These are phyloP conservation scores for Petrea volubilis DNA, from an alignment of 257 asterid species.

Conservation along the genomic window DNA sequence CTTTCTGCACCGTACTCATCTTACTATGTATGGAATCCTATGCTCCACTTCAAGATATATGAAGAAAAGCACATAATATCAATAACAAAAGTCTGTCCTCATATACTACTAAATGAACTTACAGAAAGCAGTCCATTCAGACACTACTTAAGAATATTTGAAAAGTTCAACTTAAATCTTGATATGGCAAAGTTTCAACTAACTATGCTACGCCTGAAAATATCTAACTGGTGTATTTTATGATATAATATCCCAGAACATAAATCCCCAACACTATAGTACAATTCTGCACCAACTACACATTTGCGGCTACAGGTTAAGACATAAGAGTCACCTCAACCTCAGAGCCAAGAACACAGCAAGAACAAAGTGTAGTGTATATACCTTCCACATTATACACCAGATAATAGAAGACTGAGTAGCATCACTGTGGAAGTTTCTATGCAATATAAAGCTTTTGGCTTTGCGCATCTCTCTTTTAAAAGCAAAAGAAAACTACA, in stretches of 20 bases:
- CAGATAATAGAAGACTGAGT: background rate
- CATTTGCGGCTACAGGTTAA: background rate
- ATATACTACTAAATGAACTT: background rate
- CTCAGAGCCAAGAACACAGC: background rate
- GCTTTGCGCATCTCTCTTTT: background rate
- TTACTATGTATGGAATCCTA: no score
- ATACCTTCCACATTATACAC: background rate
- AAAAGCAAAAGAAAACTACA: background rate
- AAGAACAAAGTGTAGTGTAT: background rate
- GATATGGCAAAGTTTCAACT: background rate
- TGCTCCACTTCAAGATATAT: no score
- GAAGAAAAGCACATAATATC: no score
- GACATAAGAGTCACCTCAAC: background rate
- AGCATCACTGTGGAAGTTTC: background rate
- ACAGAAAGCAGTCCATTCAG: background rate
- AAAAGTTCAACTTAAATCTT: background rate
- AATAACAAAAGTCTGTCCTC: no score
- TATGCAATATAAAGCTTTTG: background rate
- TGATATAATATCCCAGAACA: background rate
- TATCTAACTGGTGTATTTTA: background rate
- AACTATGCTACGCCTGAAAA: background rate
- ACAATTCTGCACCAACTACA: background rate
- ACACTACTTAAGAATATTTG: background rate
- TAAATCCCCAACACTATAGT: background rate
- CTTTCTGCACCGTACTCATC: no score